A percentile compares a stretch with the other conserved stretches of the same genome.
phyloP scores from a whole-genome alignment of 2,329 filamentous ascomycete species.

The Xenoacremonium recifei region DNA sequence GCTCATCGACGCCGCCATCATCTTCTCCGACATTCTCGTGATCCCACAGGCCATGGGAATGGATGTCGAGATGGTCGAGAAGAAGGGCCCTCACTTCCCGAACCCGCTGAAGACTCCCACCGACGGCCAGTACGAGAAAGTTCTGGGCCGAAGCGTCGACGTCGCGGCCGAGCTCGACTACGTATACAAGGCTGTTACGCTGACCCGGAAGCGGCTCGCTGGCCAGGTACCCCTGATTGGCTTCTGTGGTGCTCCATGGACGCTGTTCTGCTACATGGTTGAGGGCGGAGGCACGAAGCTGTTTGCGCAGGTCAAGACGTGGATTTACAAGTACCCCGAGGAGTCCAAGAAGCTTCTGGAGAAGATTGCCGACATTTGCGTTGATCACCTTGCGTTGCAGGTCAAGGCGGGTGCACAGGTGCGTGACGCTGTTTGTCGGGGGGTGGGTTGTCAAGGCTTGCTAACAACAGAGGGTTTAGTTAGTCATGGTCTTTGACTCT shows the following conservation, averaged over 20 bases:
- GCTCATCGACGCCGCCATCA: slow-evolving; percentile 93
- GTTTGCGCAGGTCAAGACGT: slow-evolving; percentile 92
- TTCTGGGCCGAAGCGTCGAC: slow-evolving; percentile 77
- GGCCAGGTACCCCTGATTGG: slow-evolving; percentile 91
- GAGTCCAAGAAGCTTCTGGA: slow-evolving; percentile 78
- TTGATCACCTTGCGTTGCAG: slow-evolving; percentile 90
- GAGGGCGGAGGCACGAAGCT: slow-evolving; percentile 95
- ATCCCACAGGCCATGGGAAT: slow-evolving; percentile 98
- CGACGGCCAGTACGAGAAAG: slow-evolving; percentile 77
- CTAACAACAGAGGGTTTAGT: slow-evolving; percentile 39
- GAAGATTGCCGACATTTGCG: slow-evolving; percentile 92
- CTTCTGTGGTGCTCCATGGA: slow-evolving; percentile 97
- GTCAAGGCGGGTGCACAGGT: slow-evolving; percentile 91
- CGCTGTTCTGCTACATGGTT: slow-evolving; percentile 97
- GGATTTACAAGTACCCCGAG: slow-evolving; percentile 87
- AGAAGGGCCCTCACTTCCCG: slow-evolving; percentile 94
- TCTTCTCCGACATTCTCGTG: slow-evolving; percentile 97
- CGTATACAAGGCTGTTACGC: slow-evolving; percentile 91
- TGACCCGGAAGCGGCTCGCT: slow-evolving; percentile 83
- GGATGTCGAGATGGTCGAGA: slow-evolving; percentile 97
- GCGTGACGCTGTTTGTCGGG: slow-evolving; percentile 24
- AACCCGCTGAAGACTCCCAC: slow-evolving; percentile 75
- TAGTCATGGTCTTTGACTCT: slow-evolving; percentile 96
- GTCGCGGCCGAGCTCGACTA: slow-evolving; percentile 84
- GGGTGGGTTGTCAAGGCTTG: no score